Conservation (phyloP, 306 rosid species). For the Cicer yamashitae region DNA sequence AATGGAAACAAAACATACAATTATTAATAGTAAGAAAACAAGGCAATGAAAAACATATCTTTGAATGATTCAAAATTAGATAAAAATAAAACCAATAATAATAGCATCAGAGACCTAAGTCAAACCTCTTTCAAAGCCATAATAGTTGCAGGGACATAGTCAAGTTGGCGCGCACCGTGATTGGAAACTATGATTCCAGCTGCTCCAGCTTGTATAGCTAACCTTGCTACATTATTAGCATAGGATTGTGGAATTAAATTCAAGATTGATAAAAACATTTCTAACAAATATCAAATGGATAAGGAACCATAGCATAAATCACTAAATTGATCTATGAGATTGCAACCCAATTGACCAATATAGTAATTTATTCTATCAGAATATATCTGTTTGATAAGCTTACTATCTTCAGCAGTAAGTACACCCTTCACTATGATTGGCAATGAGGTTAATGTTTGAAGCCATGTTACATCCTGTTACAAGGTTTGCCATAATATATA, state of each 20-base stretch:
- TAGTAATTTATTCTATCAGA: not conserved
- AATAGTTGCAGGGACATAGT: conserved; percentile 89
- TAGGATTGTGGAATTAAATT: not conserved
- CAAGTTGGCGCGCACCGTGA: conserved; percentile 98
- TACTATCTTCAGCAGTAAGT: conserved; percentile 87
- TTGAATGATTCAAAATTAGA: not conserved
- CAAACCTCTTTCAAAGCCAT: conserved; percentile 76
- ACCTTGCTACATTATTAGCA: conserved; percentile 63
- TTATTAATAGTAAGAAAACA: conserved; percentile 15
- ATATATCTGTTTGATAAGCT: conserved; percentile 29
- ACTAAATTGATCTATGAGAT: too few relatives aligned
- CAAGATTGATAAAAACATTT: not conserved
- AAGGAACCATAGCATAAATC: not conserved
- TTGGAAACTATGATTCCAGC: conserved; percentile 92
- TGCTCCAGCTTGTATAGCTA: conserved; percentile 75
- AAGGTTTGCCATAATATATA: conserved; percentile 2
- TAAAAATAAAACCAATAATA: too few relatives aligned
- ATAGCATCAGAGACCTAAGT: not conserved
- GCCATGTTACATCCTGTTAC: conserved; percentile 89
- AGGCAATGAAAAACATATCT: not conserved
- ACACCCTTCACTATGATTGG: conserved; percentile 93
- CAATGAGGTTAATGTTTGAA: conserved; percentile 83
- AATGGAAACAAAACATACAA: not conserved
- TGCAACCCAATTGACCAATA: too few relatives aligned
- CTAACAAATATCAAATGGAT: conserved; percentile 2